Conservation (phyloP, 2,329 filamentous ascomycete species). For the Cladophialophora bantiana region DNA sequence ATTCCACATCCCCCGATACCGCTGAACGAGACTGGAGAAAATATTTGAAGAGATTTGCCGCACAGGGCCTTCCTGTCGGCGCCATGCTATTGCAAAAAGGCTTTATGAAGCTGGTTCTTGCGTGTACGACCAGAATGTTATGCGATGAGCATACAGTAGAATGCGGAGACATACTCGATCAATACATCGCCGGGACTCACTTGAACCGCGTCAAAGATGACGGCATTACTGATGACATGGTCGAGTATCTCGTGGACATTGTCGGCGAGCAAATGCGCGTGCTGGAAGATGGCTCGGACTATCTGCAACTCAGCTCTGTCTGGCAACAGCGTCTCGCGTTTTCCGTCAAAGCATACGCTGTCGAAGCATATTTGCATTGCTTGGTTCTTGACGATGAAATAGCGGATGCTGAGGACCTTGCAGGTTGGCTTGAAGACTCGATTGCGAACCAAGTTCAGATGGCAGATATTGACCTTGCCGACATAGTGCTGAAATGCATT, state of each 20-base stretch:
- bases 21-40: slow-evolving; percentile 84
- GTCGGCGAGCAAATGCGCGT: slow-evolving; percentile 83
- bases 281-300: slow-evolving; percentile 88
- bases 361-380: slow-evolving; percentile 87
- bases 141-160: slow-evolving; percentile 67
- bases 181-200: slow-evolving; percentile 68
- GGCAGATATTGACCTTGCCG: slow-evolving; percentile 77
- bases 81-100: slow-evolving; percentile 90
- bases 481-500: slow-evolving; percentile 79
- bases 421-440: slow-evolving; percentile 84
- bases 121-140: slow-evolving; percentile 76
- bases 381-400: slow-evolving; percentile 80
- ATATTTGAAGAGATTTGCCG: slow-evolving; percentile 81
- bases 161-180: slow-evolving; percentile 72
- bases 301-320: slow-evolving; percentile 81
- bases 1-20: slow-evolving; percentile 71
- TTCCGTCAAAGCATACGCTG: slow-evolving; percentile 80
- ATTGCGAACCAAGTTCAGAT: slow-evolving; percentile 82
- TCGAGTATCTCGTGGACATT: slow-evolving; percentile 71
- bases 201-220: slow-evolving; percentile 44
- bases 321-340: slow-evolving; percentile 88
- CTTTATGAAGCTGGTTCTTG: slow-evolving; percentile 83
- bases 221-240: slow-evolving; percentile 50
- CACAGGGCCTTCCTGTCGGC: slow-evolving; percentile 79
- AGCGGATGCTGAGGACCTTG: slow-evolving; percentile 78